These are phyloP conservation scores for Fusarium caatingaense DNA, from an alignment of 2,329 filamentous ascomycete species.

Conservation along the genomic window DNA sequence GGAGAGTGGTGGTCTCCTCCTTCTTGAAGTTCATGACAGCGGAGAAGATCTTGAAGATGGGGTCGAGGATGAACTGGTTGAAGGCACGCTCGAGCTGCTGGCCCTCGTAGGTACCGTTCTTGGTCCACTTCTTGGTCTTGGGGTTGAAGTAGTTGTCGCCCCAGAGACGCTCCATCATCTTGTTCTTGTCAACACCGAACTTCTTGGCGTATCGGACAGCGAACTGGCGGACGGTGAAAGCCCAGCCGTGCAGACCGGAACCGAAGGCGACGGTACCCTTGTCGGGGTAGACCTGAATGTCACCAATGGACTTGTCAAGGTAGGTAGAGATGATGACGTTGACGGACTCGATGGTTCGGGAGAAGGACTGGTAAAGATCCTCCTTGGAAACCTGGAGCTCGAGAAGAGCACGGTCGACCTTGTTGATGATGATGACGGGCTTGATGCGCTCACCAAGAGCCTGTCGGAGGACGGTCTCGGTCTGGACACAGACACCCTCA, in stretches of 20 bases:
- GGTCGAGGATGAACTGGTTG: conserved; percentile 99
- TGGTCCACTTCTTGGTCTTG: conserved; percentile 99
- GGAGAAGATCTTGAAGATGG: conserved; percentile 99
- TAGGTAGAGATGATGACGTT: conserved; percentile 99
- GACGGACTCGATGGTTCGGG: conserved; percentile 98
- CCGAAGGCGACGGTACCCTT: conserved; percentile 98
- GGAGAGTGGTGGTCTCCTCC: conserved; percentile 84
- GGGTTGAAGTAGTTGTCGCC: conserved; percentile 99
- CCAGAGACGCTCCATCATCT: conserved; percentile 99
- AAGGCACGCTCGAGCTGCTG: conserved; percentile 96
- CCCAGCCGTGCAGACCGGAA: conserved; percentile 99
- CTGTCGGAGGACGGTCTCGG: conserved; percentile 98
- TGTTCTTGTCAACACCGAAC: conserved; percentile 99
- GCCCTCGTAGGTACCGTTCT: conserved; percentile 82
- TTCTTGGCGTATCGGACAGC: conserved; percentile 98
- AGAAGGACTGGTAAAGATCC: conserved; percentile 99
- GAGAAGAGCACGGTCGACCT: conserved; percentile 99
- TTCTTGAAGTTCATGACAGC: conserved; percentile 99
- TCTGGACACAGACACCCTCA: conserved; percentile 99
- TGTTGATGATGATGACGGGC: conserved; percentile 99
- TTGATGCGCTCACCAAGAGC: conserved; percentile 99
- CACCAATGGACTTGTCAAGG: conserved; percentile 95
- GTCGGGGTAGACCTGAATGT: conserved; percentile 98
- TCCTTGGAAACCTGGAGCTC: conserved; percentile 99
- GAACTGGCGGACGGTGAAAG: conserved; percentile 99